A percentile compares a stretch with the other conserved stretches of the same genome.
Conservation (phyloP, 106 monocot species). For the Phalaenopsis equestris region DNA sequence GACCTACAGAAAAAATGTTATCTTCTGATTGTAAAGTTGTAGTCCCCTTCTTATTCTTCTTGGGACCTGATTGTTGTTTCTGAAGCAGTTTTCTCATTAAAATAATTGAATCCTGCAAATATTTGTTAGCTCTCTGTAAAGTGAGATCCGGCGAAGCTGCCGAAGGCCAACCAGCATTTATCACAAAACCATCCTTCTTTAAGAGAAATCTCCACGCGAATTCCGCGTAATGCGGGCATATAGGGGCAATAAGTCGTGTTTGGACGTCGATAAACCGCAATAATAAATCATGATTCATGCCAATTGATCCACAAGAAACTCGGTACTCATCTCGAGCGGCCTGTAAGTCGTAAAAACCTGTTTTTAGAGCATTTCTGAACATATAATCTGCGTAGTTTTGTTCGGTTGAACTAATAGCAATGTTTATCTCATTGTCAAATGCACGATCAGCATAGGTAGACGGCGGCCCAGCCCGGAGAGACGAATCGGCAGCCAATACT, state of each 20-base stretch:
- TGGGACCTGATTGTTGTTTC: slow-evolving; percentile 66
- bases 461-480: slow-evolving; percentile 38
- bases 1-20: slow-evolving; percentile 41
- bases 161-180: slow-evolving; percentile 69
- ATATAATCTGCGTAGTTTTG: slow-evolving; percentile 57
- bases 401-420: slow-evolving; percentile 47
- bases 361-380: slow-evolving; percentile 86
- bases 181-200: slow-evolving; percentile 50
- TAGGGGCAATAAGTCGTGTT: slow-evolving; percentile 67
- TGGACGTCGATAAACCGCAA: slow-evolving; percentile 79
- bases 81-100: slow-evolving; percentile 69
- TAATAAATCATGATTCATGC: slow-evolving; percentile 67
- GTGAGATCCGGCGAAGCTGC: slow-evolving; percentile 52
- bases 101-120: slow-evolving; percentile 79
- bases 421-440: slow-evolving; percentile 77
- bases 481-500: slow-evolving; percentile 47
- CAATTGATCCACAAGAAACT: slow-evolving; percentile 67
- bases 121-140: slow-evolving; percentile 69
- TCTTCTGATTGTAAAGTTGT: slow-evolving; percentile 20
- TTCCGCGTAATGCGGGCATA: slow-evolving; percentile 85
- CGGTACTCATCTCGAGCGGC: slow-evolving; percentile 85
- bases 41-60: slow-evolving; percentile 63
- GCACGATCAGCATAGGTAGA: slow-evolving; percentile 69
- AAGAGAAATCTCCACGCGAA: slow-evolving; percentile 66
- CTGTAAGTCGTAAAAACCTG: slow-evolving; percentile 85